These are phyloP conservation scores for Phytopythium ostracodes DNA, from an alignment of 352 stramenopile genomes.

Conservation along the genomic window DNA sequence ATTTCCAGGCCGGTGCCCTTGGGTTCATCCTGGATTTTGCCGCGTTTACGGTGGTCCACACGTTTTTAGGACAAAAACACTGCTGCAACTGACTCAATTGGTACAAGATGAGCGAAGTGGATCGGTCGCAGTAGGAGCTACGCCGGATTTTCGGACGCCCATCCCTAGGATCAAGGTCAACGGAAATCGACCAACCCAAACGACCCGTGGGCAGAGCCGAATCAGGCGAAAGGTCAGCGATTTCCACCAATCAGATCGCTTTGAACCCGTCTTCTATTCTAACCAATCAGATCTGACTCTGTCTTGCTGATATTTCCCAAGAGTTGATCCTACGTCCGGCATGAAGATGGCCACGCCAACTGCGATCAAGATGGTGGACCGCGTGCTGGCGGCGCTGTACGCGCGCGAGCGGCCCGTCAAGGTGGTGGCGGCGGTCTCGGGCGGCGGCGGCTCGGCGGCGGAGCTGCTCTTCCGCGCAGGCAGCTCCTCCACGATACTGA, in stretches of 20 bases:
- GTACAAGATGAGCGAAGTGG: neutral
- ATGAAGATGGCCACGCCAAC: too few relatives aligned
- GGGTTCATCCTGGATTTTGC: conserved; percentile 4
- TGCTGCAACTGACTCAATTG: neutral
- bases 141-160: neutral
- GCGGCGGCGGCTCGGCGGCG: conserved; percentile 41
- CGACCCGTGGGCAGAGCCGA: neutral
- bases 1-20: neutral
- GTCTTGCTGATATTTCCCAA: neutral
- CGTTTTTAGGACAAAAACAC: neutral
- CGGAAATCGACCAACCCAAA: neutral
- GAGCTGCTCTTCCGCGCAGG: conserved; percentile 47
- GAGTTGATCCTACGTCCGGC: conserved; percentile 7
- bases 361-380: conserved; percentile 15
- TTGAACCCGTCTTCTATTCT: neutral
- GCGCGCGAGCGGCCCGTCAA: conserved; percentile 43
- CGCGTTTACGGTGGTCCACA: neutral
- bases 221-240: neutral
- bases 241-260: neutral
- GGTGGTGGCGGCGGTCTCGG: conserved; percentile 49
- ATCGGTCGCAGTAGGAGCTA: neutral
- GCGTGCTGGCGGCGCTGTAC: conserved; percentile 54
- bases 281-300: neutral
- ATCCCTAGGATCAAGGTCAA: neutral
- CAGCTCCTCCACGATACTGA: conserved; percentile 69